phyloP scores from a whole-genome alignment of 176 grass and related monocot genomes.

The Carex scoparia region DNA sequence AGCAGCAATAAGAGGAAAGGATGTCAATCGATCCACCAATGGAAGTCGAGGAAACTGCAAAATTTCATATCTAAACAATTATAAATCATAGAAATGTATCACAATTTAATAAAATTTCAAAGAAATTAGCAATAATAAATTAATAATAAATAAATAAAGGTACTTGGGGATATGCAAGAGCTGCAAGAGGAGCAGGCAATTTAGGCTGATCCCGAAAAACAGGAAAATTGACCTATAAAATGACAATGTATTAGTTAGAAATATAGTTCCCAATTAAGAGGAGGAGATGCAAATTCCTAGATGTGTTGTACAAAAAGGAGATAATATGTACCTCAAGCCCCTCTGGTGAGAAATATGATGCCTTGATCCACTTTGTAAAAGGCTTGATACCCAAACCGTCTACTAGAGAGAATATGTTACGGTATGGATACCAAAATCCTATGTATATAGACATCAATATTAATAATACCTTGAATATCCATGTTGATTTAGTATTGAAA shows the following conservation, averaged over 20 bases:
- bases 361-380: slow-evolving; percentile 72
- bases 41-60: slow-evolving; percentile 71
- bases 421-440: slow-evolving; percentile 86
- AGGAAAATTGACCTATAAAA: slow-evolving; percentile 67
- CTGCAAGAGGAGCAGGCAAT: slow-evolving; percentile 70
- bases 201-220: slow-evolving; percentile 61
- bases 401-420: slow-evolving; percentile 67
- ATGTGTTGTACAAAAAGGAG: not conserved
- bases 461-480: not conserved
- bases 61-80: slow-evolving; percentile 4
- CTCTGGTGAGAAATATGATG: slow-evolving; percentile 58
- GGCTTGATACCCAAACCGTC: slow-evolving; percentile 74
- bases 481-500: no score
- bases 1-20: slow-evolving; percentile 72
- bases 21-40: slow-evolving; percentile 73
- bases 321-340: slow-evolving; percentile 41
- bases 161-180: slow-evolving; percentile 75
- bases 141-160: not conserved
- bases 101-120: not conserved
- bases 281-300: not conserved
- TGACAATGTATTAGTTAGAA: slow-evolving; percentile 12
- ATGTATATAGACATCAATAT: not conserved
- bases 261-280: not conserved
- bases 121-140: not conserved
- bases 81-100: slow-evolving; percentile 27